Conservation (phyloP, 345 rosid genomes). For the Syzygium jambos region DNA sequence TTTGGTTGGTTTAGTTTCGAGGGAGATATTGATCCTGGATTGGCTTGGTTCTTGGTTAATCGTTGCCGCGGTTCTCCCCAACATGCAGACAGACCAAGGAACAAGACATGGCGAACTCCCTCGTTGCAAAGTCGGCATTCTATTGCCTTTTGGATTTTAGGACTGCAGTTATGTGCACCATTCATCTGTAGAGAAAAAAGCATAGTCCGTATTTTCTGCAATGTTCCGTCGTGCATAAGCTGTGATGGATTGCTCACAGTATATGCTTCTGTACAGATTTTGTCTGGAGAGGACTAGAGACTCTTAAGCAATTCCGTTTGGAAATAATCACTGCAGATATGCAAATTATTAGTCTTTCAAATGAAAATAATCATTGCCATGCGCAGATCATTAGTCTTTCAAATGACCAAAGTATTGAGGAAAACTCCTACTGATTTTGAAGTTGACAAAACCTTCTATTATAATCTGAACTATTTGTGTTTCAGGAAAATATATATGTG, state of each 20-base stretch:
- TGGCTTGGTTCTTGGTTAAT: too few species aligned
- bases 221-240: background rate
- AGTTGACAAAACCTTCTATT: too few species aligned
- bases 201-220: background rate
- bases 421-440: too few species aligned
- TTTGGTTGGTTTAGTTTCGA: too few species aligned
- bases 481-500: too few species aligned
- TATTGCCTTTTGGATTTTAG: constrained; percentile 44
- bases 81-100: too few species aligned
- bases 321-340: background rate
- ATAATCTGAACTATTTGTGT: too few species aligned
- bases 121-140: constrained; percentile 44
- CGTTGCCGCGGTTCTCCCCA: too few species aligned
- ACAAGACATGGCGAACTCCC: constrained; percentile 61
- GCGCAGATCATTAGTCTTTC: too few species aligned
- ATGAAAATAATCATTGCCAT: background rate
- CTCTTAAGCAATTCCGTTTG: background rate
- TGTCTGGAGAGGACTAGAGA: background rate
- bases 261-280: background rate
- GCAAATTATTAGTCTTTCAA: background rate
- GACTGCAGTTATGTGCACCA: constrained; percentile 59
- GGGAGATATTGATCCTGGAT: too few species aligned
- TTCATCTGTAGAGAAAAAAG: constrained; percentile 31
- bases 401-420: too few species aligned
- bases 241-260: background rate